Conservation (phyloP, 805 yeast genomes). For the Kuraishia molischiana region DNA sequence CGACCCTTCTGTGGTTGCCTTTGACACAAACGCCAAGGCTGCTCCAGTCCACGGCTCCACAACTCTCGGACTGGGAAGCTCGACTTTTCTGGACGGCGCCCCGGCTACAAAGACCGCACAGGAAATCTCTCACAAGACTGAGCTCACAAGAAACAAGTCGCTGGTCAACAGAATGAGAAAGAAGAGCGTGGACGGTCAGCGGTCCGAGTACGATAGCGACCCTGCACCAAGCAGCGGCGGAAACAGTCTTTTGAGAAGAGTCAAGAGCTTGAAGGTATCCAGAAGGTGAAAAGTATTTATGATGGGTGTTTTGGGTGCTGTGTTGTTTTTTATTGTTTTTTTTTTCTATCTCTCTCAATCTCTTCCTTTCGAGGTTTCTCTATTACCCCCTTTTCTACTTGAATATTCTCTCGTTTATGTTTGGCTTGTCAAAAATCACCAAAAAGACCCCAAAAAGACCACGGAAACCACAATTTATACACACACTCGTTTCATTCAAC, state of each 20-base stretch:
- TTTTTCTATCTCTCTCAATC: too few relatives aligned
- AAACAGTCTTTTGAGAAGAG: slow-evolving; percentile 65
- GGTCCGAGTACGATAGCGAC: slow-evolving; percentile 3
- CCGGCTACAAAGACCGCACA: slow-evolving; percentile 62
- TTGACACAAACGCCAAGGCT: slow-evolving; percentile 63
- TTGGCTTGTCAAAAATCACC: too few relatives aligned
- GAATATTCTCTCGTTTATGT: neutral
- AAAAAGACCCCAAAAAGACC: too few relatives aligned
- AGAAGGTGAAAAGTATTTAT: slow-evolving; percentile 22
- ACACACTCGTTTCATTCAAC: slow-evolving; percentile 6
- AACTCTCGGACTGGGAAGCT: slow-evolving; percentile 82
- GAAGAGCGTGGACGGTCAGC: slow-evolving; percentile 9
- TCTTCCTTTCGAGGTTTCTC: too few relatives aligned
- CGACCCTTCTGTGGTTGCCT: slow-evolving; percentile 44
- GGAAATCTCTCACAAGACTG: slow-evolving; percentile 27
- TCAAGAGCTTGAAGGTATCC: slow-evolving; percentile 80
- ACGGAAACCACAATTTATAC: neutral
- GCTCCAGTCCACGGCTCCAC: slow-evolving; percentile 76
- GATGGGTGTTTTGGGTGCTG: too few relatives aligned
- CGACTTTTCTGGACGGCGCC: slow-evolving; percentile 93
- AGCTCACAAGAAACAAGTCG: slow-evolving; percentile 77
- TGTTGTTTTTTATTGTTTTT: too few relatives aligned
- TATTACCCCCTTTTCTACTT: too few relatives aligned
- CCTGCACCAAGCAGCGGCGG: too few relatives aligned
- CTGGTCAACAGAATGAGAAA: slow-evolving; percentile 52